Base-by-base conservation (phyloP, 1,284 basidiomycete species). In the Mycosarcoma maydis region DNA sequence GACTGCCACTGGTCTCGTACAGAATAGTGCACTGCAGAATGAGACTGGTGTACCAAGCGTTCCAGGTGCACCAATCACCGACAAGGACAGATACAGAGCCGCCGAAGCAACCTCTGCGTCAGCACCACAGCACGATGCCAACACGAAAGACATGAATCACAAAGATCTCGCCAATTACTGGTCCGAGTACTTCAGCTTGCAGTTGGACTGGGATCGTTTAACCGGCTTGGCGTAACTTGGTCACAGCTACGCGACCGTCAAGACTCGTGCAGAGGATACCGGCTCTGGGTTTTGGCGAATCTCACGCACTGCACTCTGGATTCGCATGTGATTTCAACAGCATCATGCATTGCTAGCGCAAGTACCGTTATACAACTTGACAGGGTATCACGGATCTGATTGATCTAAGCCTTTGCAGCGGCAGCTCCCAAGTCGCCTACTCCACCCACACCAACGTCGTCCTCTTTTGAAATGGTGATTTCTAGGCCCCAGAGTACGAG, bases 401-500 rank as follows among this genome's bases (percentile, higher is more conserved):
- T n/a, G 2, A 29, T 27, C 11, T 51, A 58, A 6, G 27, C 44
- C 24, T 44, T 48, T 7, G 36, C 38, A 3, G 46, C 61, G 23
- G 61, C 61, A 30, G 61, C 46, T 10, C 61, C 61, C 5, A 65
- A 16, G 16, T 65, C 61, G 0, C 61, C 57, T 3, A 58, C 57
- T 4, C 52, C 52, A 23, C 58, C 65, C n/a, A 69, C 60, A 0
- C 20, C 52, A 0, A 60, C 58, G 20, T 66, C 73, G 17, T 54
- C 51, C 24, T 61, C 76, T 37, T 69, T 76, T 23, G 74, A 61
- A 13, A 80, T 57, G 3, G 78, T 62, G 23, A 80, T 69, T 40
- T 80, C 78, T n/a, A 80, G 39, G 16, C 73, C 68, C 78, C 78
- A 80, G 29, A 80, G 34, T 19, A 65, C 44, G 14, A 81, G 56